Percentiles rank a stretch among this genome's conserved stretches.
Conservation (phyloP, 331 rosid species). For the Spiraea crenata region DNA sequence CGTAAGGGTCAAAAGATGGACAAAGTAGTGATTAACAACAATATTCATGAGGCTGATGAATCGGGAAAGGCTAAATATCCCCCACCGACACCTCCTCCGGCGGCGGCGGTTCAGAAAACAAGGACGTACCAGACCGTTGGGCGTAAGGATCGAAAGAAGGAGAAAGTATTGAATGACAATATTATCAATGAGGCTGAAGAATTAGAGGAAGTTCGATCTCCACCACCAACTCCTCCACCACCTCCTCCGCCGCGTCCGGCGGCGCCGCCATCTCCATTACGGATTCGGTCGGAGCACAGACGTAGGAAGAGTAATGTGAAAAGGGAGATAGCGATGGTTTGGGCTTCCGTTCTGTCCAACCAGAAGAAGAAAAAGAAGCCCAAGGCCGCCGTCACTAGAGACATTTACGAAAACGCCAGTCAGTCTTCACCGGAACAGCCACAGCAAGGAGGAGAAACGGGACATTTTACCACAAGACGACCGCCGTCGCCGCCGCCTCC, state of each 20-base stretch:
- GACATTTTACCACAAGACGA: conserved; percentile 4
- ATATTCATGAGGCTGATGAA: conserved; percentile 15
- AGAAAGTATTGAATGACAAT: conserved; percentile 4
- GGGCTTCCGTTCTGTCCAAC: conserved; percentile 56
- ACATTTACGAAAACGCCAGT: conserved; percentile 23
- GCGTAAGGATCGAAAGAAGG: conserved; percentile 26
- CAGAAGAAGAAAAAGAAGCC: conserved; percentile 58
- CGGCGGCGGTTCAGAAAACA: conserved; percentile 18
- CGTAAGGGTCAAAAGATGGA: conserved; percentile 25
- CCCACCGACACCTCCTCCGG: conserved; percentile 27
- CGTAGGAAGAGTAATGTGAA: conserved; percentile 59
- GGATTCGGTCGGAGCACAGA: conserved; percentile 43
- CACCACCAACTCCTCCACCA: conserved; percentile 32
- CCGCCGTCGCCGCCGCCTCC: conserved; percentile 55
- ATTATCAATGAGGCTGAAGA: conserved; percentile 15
- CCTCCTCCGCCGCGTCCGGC: conserved; percentile 38
- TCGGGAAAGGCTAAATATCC: conserved; percentile 21
- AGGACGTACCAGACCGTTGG: conserved; percentile 26
- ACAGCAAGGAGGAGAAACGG: neutral
- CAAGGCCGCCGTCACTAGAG: conserved; percentile 10
- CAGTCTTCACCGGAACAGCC: conserved; percentile 29
- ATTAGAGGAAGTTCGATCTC: conserved; percentile 22
- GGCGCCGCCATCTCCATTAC: conserved; percentile 39
- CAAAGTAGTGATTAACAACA: conserved; percentile 1
- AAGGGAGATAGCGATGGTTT: conserved; percentile 73